Conservation (phyloP, 768 basidiomycete species). For the Lentinula guzmanii region DNA sequence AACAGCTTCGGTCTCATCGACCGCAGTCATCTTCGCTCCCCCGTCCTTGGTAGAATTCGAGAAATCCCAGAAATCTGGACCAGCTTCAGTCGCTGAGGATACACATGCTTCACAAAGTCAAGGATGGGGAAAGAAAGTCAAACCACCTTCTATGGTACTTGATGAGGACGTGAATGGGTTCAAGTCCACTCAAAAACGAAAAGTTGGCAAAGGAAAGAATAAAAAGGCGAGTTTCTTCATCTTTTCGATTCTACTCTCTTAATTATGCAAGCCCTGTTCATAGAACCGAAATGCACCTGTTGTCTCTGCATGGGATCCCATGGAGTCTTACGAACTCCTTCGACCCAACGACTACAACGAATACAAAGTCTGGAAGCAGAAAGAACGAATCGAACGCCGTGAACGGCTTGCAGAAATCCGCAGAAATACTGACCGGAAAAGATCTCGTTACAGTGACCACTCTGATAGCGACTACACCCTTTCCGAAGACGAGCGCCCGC, state of each 20-base stretch:
- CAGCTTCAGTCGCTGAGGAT: conserved; percentile 14
- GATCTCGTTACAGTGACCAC: conserved; percentile 49
- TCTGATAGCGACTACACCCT: conserved; percentile 60
- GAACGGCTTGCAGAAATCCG: conserved; percentile 59
- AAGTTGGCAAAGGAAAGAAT: conserved; percentile 46
- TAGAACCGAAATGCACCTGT: conserved; percentile 59
- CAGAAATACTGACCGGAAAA: conserved; percentile 40
- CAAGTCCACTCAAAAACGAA: conserved; percentile 49
- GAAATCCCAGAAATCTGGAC: neutral
- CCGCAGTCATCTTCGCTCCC: conserved; percentile 68
- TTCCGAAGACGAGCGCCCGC: conserved; percentile 61
- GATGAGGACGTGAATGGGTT: conserved; percentile 89
- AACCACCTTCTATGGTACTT: conserved; percentile 85
- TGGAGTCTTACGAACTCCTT: conserved; percentile 73
- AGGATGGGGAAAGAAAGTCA: conserved; percentile 85
- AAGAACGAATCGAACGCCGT: conserved; percentile 69
- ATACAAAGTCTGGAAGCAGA: conserved; percentile 76
- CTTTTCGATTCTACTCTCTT: neutral
- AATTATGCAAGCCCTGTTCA: conserved; percentile 1
- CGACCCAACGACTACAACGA: conserved; percentile 88
- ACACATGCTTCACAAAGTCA: conserved; percentile 36
- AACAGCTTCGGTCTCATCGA: conserved; percentile 26
- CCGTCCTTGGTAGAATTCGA: conserved; percentile 46
- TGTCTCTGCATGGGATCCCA: conserved; percentile 66
- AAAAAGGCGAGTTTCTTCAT: conserved; percentile 47